These are phyloP conservation scores for Antitrichia curtipendula DNA, from an alignment of 225 moss, liverwort and hornwort species.

Conservation along the genomic window DNA sequence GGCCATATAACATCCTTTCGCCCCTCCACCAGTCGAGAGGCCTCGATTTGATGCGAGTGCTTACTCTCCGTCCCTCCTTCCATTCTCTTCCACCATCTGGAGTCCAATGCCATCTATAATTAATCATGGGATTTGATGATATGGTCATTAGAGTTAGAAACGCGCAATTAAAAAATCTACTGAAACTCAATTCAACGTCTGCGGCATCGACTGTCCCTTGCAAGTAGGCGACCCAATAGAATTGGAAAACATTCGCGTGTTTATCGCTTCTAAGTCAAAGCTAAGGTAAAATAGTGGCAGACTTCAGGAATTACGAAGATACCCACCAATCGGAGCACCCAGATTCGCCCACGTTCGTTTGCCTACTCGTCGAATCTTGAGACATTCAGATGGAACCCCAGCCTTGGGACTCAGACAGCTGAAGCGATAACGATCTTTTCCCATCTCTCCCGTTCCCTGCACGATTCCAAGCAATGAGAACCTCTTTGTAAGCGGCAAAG, in stretches of 20 bases:
- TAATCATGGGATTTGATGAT: neutral
- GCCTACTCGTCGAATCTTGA: neutral
- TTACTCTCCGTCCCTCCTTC: slow-evolving; percentile 55
- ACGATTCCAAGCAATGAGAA: neutral
- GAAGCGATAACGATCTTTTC: neutral
- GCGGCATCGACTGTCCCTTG: neutral
- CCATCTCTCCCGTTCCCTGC: neutral
- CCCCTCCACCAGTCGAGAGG: slow-evolving; percentile 91
- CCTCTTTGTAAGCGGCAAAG: neutral
- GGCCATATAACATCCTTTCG: slow-evolving; percentile 77
- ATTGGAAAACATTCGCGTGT: neutral
- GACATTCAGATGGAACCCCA: neutral
- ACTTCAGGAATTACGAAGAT: neutral
- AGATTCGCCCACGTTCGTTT: slow-evolving; percentile 14
- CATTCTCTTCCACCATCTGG: slow-evolving; percentile 56
- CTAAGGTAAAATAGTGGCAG: neutral
- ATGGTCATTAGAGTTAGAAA: neutral
- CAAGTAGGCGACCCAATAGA: neutral
- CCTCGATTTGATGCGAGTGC: slow-evolving; percentile 60
- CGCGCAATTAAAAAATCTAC: neutral
- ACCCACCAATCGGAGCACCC: slow-evolving; percentile 16
- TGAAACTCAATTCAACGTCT: neutral
- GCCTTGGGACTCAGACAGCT: neutral
- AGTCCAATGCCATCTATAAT: neutral
- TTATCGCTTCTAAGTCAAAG: neutral